Evolutionary conservation across 768 basidiomycete genomes (phyloP), one percentile per base, ranked within the genome.

Genomic region (Phanerodontia chrysosporium): DNA sequence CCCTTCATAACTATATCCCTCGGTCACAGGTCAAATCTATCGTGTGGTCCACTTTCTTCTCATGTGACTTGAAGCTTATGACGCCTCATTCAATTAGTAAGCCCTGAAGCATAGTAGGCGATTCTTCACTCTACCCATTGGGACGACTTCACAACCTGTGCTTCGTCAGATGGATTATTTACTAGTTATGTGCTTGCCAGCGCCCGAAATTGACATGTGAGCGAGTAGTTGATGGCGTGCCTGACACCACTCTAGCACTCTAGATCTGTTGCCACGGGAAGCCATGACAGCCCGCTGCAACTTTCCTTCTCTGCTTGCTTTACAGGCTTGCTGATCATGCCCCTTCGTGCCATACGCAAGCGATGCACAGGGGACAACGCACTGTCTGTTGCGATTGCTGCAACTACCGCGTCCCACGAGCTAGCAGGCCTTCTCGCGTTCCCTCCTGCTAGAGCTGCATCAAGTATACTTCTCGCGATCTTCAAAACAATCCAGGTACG

Each of bases 401-500:
- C 73, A 0, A 70, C 73, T 10, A 57, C 70, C 4, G 56, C 73
- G 3, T 61, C 69, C 48, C 69, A 63, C 48, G 70, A 75, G 49
- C 62, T 77, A 5, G 64, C 75, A 8, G 66, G 71, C 21, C 66
- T 72, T 16, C 60, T 71, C 18, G 70, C 73, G 51, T 80, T 81
- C 58, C 76, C 79, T 16, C 79, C 80, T 1, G 78, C 74, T 0
- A 67, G 69, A 3, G 78, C 76, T 0, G 73, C 77, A 0, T 69
- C 77, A 4, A 72, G 72, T 0, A 60, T 79, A 3, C 63, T 81
- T 16, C 67, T 80, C 22, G 68, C 76, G 12, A 77, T 82, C 16
- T 69, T 81, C 52, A 69, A 80, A 61, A 79, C 77, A 0, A 67
- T 80, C 22, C 76, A 81, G 71, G 80, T 78, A 46, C 63, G 70